A percentile compares a stretch with the other conserved stretches of the same genome.
Evolutionary conservation across 2,329 filamentous ascomycete genomes (phyloP).

Genomic region (Colletotrichum sp.): DNA sequence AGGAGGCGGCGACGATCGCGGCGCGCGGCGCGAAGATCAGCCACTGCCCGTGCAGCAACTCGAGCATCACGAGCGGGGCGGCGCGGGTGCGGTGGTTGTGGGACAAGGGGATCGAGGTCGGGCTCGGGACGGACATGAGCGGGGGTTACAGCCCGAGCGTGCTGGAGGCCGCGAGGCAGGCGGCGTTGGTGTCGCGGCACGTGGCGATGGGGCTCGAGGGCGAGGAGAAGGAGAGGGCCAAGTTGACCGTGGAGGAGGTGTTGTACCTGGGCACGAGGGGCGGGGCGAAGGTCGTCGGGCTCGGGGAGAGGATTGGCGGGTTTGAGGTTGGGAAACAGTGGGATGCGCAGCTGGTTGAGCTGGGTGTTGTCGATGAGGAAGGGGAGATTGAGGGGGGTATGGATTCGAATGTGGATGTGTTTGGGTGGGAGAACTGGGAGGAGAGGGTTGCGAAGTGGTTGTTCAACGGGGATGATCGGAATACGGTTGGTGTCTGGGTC

Average conservation of each 20-base stretch:
- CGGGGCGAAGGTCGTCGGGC: constrained; percentile 79
- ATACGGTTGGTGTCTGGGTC: constrained; percentile 89
- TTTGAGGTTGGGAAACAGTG: constrained; percentile 89
- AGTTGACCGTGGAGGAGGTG: constrained; percentile 83
- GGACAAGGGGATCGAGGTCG: constrained; percentile 76
- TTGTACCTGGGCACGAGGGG: constrained; percentile 88
- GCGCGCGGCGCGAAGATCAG: constrained; percentile 67
- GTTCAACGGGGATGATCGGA: constrained; percentile 90
- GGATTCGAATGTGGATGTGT: constrained; percentile 78
- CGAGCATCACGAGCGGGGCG: constrained; percentile 77
- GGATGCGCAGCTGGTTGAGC: constrained; percentile 83
- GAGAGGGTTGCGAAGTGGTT: constrained; percentile 93
- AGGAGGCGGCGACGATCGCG: constrained; percentile 70
- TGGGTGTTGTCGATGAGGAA: constrained; percentile 55
- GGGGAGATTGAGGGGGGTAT: constrained; percentile 38
- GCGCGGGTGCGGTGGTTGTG: constrained; percentile 78
- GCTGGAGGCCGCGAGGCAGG: constrained; percentile 82
- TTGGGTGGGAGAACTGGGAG: constrained; percentile 89
- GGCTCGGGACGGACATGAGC: constrained; percentile 88
- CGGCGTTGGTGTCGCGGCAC: constrained; percentile 77
- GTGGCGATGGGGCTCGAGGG: constrained; percentile 58
- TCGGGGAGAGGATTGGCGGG: constrained; percentile 73
- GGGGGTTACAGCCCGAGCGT: constrained; percentile 86
- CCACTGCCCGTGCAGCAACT: constrained; percentile 90
- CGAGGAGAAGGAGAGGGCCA: constrained; percentile 53